Conservation (phyloP, 306 rosid species). For the Aeschynomene evenia region DNA sequence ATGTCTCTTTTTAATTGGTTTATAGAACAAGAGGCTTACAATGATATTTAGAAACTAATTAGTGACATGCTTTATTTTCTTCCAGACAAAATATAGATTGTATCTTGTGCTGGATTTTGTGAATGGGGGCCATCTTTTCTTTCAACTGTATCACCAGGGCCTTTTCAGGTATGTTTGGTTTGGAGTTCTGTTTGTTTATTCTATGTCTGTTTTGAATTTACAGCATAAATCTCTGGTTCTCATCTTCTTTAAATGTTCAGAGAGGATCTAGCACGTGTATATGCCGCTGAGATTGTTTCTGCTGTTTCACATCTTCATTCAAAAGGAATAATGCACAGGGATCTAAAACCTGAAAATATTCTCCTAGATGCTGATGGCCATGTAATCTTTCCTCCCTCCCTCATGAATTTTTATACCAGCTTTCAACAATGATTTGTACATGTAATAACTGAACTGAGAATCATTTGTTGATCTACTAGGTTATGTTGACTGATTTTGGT, state of each 20-base stretch:
- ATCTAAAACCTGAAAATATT: conserved; percentile 95
- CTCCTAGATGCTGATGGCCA: conserved; percentile 90
- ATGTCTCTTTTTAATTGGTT: neutral
- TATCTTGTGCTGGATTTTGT: conserved; percentile 96
- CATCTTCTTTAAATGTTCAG: conserved; percentile 40
- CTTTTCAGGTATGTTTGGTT: conserved; percentile 68
- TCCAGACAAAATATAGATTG: conserved; percentile 86
- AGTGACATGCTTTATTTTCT: conserved; percentile 6
- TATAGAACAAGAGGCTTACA: neutral
- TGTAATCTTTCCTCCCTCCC: conserved; percentile 47
- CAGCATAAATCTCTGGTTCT: conserved; percentile 12
- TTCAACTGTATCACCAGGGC: conserved; percentile 94
- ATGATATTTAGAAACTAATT: neutral
- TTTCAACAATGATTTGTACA: neutral
- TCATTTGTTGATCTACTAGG: conserved; percentile 45
- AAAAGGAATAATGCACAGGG: conserved; percentile 96
- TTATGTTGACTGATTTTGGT: conserved; percentile 96
- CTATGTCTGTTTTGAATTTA: conserved; percentile 6
- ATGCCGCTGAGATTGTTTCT: conserved; percentile 91
- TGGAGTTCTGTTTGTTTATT: neutral
- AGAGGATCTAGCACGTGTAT: conserved; percentile 92
- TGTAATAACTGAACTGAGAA: conserved; percentile 30
- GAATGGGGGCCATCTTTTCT: conserved; percentile 96
- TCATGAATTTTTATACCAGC: conserved; percentile 11
- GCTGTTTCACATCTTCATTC: conserved; percentile 92